phyloP scores from a whole-genome alignment of 257 asterid genomes.

The Vinca minor region DNA sequence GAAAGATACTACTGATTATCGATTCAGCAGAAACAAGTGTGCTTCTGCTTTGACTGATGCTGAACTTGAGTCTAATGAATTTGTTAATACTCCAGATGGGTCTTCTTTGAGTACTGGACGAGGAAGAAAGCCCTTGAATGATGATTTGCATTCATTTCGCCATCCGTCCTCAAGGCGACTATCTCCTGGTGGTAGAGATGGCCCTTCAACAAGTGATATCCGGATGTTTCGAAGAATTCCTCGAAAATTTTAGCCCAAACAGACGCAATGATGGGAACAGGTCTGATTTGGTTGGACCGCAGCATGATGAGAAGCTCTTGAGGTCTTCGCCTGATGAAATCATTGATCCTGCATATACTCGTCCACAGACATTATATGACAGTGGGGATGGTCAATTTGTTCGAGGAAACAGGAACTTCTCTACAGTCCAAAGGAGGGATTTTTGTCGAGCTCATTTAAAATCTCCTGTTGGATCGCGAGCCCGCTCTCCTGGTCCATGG shows the following conservation, averaged over 20 bases:
- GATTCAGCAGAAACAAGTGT: constrained; percentile 48
- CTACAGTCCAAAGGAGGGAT: constrained; percentile 50
- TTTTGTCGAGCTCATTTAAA: constrained; percentile 50
- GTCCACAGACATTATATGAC: constrained; percentile 42
- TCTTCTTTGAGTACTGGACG: constrained; percentile 25
- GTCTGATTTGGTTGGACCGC: constrained; percentile 27
- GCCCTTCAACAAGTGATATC: constrained; percentile 31
- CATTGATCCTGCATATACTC: constrained; percentile 34
- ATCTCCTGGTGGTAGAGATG: constrained; percentile 54
- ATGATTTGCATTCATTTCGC: constrained; percentile 41
- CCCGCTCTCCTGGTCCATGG: constrained; percentile 73
- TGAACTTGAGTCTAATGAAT: constrained; percentile 44
- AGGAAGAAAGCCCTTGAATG: constrained; percentile 44
- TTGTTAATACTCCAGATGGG: constrained; percentile 32
- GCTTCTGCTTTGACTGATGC: constrained; percentile 35
- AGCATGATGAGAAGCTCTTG: constrained; percentile 42
- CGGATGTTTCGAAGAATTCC: constrained; percentile 44
- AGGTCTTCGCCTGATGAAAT: constrained; percentile 43
- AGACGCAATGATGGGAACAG: constrained; percentile 33
- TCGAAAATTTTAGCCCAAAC: constrained; percentile 49
- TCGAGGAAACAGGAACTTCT: constrained; percentile 46
- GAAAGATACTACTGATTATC: constrained; percentile 42
- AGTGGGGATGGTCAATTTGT: constrained; percentile 41
- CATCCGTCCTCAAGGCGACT: constrained; percentile 44
- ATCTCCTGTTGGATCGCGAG: constrained; percentile 57